Percentiles rank a stretch among this genome's conserved stretches.
Conservation (phyloP, 2,329 filamentous ascomycete genomes). For the Trichoderma semiorbis region DNA sequence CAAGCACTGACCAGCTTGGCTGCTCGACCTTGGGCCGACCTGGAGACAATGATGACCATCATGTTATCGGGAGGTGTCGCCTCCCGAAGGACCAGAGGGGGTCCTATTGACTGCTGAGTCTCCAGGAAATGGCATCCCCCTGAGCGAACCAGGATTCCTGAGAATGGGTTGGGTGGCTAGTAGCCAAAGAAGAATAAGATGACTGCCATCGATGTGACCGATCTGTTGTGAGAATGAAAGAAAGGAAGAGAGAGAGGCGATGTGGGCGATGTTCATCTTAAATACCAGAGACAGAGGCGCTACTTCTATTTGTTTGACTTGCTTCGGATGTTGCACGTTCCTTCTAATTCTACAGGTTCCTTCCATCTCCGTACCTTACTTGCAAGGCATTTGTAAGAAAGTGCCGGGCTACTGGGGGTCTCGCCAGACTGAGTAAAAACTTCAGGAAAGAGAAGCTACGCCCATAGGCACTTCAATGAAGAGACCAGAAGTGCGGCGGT, state of each 20-base stretch:
- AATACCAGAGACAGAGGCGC: too few relatives aligned
- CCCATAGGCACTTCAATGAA: too few relatives aligned
- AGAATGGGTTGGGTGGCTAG: constrained; percentile 14
- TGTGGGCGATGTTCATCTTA: too few relatives aligned
- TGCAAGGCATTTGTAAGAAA: too few relatives aligned
- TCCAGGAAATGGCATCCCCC: constrained; percentile 19
- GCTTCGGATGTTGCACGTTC: too few relatives aligned
- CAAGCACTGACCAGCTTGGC: constrained; percentile 4
- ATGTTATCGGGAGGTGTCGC: neutral
- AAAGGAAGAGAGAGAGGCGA: neutral
- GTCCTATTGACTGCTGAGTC: constrained; percentile 18
- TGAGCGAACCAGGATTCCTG: constrained; percentile 8
- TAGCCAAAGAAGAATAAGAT: constrained; percentile 19
- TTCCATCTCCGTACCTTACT: too few relatives aligned
- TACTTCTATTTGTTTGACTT: too few relatives aligned
- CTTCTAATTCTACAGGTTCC: too few relatives aligned
- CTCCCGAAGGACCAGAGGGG: constrained; percentile 2
- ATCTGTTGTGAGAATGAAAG: neutral
- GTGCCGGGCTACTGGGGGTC: too few relatives aligned
- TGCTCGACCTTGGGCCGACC: neutral
- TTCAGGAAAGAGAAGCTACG: too few relatives aligned
- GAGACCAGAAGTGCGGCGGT: too few relatives aligned
- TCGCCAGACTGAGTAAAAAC: too few relatives aligned
- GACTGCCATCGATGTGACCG: constrained; percentile 2
- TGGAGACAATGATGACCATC: constrained; percentile 8